Evolutionary conservation across 2,329 filamentous ascomycete genomes (phyloP), one percentile per base, ranked within the genome.

Genomic region (Penicillium corylophilum): DNA sequence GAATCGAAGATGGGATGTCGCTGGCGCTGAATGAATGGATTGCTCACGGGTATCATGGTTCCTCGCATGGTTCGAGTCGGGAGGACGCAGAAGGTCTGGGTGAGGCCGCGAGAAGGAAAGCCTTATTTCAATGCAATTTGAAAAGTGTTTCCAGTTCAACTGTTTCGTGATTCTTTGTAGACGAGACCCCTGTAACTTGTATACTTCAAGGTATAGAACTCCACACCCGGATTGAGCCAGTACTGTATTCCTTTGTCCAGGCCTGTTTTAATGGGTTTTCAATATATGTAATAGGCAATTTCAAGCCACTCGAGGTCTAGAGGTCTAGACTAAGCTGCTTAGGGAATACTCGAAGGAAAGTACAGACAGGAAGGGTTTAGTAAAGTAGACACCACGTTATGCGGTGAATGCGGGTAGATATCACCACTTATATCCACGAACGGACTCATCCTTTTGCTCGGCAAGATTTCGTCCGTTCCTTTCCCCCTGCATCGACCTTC

Each of bases 1-100:
- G 67, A 71, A 64, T 68, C 64, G 67, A 66, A 64, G 65, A 65
- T 66, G 58, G 60, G 57, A 64, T 67, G 64, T 67, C 61, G 59
- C 64, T 64, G 66, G 65, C 65, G 64, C 66, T 68, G 53, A 12
- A 58, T 61, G 64, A 62, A 64, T 69, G 57, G 48, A 60, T 61
- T 31, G 49, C 51, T 55, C 51, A 52, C 51, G 54, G 59, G 57
- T 57, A 64, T 67, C 57, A 63, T 46, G 55, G 36, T 26, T 55
- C 44, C 36, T 53, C 50, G 39, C 49, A 57, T 57, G 52, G 43
- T 51, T 55, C 41, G 46, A 48, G 42, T 46, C 52, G 38, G 50
- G 54, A 62, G 50, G 51, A 51, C 23, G 50, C 52, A 54, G 44
- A 53, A 42, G 44, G 44, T 47, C 39, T 40, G 60, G 54, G 59